phyloP scores from a whole-genome alignment of 2,329 filamentous ascomycete genomes.

The Dothistroma septosporum region DNA sequence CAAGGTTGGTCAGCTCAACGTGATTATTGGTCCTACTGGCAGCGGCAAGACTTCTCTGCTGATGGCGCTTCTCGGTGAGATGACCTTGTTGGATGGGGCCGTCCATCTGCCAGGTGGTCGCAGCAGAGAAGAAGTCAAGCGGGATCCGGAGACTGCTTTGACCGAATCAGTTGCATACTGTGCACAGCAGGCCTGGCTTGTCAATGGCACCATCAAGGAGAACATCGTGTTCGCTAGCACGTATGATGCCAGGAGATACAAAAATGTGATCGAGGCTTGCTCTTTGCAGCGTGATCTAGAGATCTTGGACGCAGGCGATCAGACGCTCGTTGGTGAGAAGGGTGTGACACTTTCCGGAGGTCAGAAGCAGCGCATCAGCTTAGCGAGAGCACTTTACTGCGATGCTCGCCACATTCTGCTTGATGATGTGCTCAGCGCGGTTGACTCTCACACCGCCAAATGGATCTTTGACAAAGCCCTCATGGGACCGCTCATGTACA shows the following conservation, averaged over 20 bases:
- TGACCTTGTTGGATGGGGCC: slow-evolving; percentile 76
- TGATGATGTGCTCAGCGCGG: slow-evolving; percentile 92
- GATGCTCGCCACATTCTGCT: slow-evolving; percentile 85
- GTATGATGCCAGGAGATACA: slow-evolving; percentile 77
- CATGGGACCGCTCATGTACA: slow-evolving; percentile 79
- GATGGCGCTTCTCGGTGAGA: slow-evolving; percentile 94
- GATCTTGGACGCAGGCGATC: slow-evolving; percentile 86
- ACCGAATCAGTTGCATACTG: slow-evolving; percentile 94
- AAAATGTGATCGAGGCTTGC: slow-evolving; percentile 83
- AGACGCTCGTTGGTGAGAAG: slow-evolving; percentile 93
- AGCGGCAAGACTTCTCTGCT: slow-evolving; percentile 93
- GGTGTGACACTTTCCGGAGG: slow-evolving; percentile 94
- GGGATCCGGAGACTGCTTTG: slow-evolving; percentile 77
- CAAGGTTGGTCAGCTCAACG: slow-evolving; percentile 78
- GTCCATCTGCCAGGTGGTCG: slow-evolving; percentile 82
- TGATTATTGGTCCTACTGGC: slow-evolving; percentile 88
- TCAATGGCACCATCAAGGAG: slow-evolving; percentile 91
- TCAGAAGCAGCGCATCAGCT: slow-evolving; percentile 94
- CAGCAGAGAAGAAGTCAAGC: slow-evolving; percentile 77
- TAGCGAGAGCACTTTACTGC: slow-evolving; percentile 96
- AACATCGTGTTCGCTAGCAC: slow-evolving; percentile 89
- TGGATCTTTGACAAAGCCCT: slow-evolving; percentile 97
- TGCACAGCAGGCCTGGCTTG: slow-evolving; percentile 92
- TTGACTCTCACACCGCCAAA: slow-evolving; percentile 95
- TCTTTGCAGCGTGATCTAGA: slow-evolving; percentile 86